Base-by-base conservation (phyloP, 352 stramenopile genomes). In the Albugo laibachii region DNA sequence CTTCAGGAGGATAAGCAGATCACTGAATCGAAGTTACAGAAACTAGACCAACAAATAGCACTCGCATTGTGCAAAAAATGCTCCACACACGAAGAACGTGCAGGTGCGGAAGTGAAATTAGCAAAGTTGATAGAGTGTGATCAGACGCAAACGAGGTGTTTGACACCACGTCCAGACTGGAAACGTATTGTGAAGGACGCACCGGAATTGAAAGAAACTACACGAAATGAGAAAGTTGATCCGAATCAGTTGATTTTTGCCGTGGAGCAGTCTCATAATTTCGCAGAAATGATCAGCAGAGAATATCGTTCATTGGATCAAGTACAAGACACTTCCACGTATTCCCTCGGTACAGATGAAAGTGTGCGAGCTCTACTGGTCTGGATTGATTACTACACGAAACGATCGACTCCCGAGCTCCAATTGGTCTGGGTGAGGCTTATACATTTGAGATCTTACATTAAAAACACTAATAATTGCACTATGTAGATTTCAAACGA, bases 141-240 rank as follows among this genome's bases (percentile, higher is more conserved):
- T 36, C 12, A 36, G 13, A 48, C 45, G 27, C 59, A 65, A 0
- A 61, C 65, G 19, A 48, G 56, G 13, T 84, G 72, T 51, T 74
- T 85, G 50, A 85, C 75, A 6, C 75, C 75, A 5, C 64, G 75
- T 10, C 75, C 75, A 3, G 47, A 60, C 21, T 85, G 75, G 72
- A 64, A 76, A 45, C 40, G 38, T 10, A 76, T 88, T 15, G 59
- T 88, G 8, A 58, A 65, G 0, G 47, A 60, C 18, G 78, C 72
- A 12, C 75, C 75, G 0, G 75, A 85, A 56, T 47, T 88, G n/a
- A 47, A 53, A 14, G 18, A 56, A 12, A 45, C 42, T 13, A 36
- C 20, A 27, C 19, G 48, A 11, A 46, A 47, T 41, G 24, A 50
- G 42, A n/a, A 6, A 41, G 13, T 20, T 50, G 16, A 21, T 15